Conservation (phyloP, 176 grass and related monocot genomes). For the Carex myosuroides region DNA sequence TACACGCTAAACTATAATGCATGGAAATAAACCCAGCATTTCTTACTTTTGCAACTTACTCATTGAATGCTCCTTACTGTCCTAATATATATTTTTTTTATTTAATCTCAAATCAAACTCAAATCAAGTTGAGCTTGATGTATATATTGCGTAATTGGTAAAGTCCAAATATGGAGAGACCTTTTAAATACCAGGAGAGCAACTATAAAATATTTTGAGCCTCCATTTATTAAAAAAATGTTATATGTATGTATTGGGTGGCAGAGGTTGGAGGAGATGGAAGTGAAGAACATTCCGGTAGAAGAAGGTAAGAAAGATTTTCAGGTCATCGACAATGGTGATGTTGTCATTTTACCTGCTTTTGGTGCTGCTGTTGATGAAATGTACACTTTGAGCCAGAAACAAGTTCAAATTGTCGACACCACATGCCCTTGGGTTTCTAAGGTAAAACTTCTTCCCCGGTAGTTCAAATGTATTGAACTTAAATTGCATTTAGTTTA, state of each 20-base stretch:
- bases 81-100: background rate
- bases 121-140: background rate
- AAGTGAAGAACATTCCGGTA: slow-evolving; percentile 56
- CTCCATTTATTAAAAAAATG: background rate
- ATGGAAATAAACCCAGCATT: slow-evolving; percentile 7
- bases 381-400: slow-evolving; percentile 90
- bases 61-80: background rate
- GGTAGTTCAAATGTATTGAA: background rate
- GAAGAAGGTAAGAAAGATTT: slow-evolving; percentile 62
- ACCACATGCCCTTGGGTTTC: slow-evolving; percentile 99
- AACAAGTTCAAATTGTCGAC: slow-evolving; percentile 97
- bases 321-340: slow-evolving; percentile 53
- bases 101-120: background rate
- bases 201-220: background rate
- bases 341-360: slow-evolving; percentile 89
- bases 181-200: background rate
- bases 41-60: background rate
- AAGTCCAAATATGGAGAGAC: background rate
- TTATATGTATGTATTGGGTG: slow-evolving; percentile 6
- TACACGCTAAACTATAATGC: background rate
- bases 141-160: background rate
- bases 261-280: slow-evolving; percentile 87
- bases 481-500: background rate
- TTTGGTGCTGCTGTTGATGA: slow-evolving; percentile 94
- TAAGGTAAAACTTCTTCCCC: slow-evolving; percentile 37